Evolutionary conservation across 305 asterid genomes (phyloP), one percentile per base, ranked within the genome.

Genomic region (Withania somnifera): DNA sequence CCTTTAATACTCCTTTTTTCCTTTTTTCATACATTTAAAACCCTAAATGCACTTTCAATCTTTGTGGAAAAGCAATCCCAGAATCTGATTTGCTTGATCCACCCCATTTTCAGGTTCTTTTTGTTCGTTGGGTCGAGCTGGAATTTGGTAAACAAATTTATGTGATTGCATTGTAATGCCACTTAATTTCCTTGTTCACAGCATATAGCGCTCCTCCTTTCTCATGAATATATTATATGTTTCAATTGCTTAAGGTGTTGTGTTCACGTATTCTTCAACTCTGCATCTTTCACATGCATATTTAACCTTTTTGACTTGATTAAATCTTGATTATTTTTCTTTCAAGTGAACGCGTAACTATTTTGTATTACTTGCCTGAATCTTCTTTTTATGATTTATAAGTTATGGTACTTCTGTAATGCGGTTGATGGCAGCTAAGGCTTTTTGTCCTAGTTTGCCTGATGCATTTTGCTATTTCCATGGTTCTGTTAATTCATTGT

Each of bases 1-100:
- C 79, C 79, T 69, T 69, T 40, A 20, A 7, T 15, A 28, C 11
- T 28, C 11, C 69, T 9, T 34, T 64, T 61, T 11, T 7, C 2
- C 3, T 0, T 57, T 24, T 60, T 60, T 26, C 17, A 26, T 60
- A 3, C 5, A 22, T 8, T 68, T 67, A 81, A 86, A 89, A 79
- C 86, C 88, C 86, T 83, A 83, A 34, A 84, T 83, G 89, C 20
- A 45, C 58, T 84, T 79, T 20, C 54, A 66, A 82, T 57, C 84
- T 34, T 34, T 34, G 38, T 34, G 38, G 38, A 34, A 1, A 34
- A 34, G 85, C 82, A 78, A 80, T 83, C 42, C 40, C 7, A 73
- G 15, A 24, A 73, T 26, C 80, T 66, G 82, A 75, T 84, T 86
- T 22, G 40, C 64, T 36, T 28, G 61, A 61, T 58, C n/a, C 13